Conservation (phyloP, 331 rosid species). For the Pyracantha coccinea region DNA sequence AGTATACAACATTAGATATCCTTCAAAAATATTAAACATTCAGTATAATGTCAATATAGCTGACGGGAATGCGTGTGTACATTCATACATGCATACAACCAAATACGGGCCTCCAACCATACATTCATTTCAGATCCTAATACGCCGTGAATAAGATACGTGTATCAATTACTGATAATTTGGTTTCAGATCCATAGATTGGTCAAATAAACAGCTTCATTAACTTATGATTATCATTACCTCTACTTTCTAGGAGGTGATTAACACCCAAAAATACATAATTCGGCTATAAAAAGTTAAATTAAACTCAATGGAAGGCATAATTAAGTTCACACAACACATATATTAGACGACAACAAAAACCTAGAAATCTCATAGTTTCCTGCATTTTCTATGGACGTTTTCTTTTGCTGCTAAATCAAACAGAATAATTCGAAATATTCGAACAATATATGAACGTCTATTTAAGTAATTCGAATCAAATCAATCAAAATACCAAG, state of each 20-base stretch:
- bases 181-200: neutral
- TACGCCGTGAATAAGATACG: neutral
- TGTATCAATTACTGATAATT: neutral
- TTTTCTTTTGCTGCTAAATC: neutral
- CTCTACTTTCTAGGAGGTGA: neutral
- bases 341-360: neutral
- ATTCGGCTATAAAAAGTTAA: neutral
- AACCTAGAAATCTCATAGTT: neutral
- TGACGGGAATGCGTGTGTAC: neutral
- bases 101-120: neutral
- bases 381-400: neutral
- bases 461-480: too few relatives aligned
- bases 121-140: neutral
- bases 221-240: neutral
- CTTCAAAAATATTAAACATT: neutral
- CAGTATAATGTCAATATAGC: neutral
- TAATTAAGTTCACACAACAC: neutral
- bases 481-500: too few relatives aligned
- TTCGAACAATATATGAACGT: neutral
- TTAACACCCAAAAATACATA: neutral
- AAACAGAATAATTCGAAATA: neutral
- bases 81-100: neutral
- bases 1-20: slow-evolving; percentile 8
- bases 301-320: neutral
- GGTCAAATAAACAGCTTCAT: neutral